Percentiles rank a stretch among this genome's conserved stretches.
Conservation (phyloP, 73 alveolate species). For the Paramecium caudatum region DNA sequence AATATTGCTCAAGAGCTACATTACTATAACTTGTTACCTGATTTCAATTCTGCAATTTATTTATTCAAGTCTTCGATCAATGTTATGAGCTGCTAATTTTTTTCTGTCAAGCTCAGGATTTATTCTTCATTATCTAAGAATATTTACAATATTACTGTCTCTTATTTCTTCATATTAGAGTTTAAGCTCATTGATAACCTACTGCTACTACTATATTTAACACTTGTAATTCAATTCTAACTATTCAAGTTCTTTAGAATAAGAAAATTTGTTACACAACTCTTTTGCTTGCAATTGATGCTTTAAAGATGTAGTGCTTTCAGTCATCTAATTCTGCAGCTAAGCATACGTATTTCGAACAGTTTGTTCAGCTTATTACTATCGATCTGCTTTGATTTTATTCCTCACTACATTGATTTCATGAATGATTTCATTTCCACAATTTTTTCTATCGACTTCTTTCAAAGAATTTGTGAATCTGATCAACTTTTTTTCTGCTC, state of each 20-base stretch:
- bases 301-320: not conserved
- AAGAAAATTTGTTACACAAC: not conserved
- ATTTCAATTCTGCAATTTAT: conserved; percentile 35
- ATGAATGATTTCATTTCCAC: conserved; percentile 30
- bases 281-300: conserved; percentile 2
- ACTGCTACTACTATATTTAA: not conserved
- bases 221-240: not conserved
- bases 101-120: conserved; percentile 21
- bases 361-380: not conserved
- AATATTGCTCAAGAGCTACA: conserved; percentile 16
- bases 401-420: conserved; percentile 32
- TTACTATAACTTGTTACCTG: not conserved
- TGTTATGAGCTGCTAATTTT: not conserved
- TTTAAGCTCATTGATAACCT: conserved; percentile 3
- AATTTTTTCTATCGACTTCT: conserved; percentile 27
- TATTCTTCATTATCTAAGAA: not conserved
- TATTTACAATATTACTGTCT: conserved; percentile 17
- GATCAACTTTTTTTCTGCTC: conserved; percentile 34
- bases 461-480: conserved; percentile 19
- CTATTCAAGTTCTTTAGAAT: conserved; percentile 16
- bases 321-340: not conserved
- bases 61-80: conserved; percentile 30
- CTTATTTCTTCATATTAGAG: conserved; percentile 17
- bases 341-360: conserved; percentile 30
- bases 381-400: conserved; percentile 32